These are phyloP conservation scores for Leccinum longicurvipes DNA, from an alignment of 768 basidiomycete species.

Conservation along the genomic window DNA sequence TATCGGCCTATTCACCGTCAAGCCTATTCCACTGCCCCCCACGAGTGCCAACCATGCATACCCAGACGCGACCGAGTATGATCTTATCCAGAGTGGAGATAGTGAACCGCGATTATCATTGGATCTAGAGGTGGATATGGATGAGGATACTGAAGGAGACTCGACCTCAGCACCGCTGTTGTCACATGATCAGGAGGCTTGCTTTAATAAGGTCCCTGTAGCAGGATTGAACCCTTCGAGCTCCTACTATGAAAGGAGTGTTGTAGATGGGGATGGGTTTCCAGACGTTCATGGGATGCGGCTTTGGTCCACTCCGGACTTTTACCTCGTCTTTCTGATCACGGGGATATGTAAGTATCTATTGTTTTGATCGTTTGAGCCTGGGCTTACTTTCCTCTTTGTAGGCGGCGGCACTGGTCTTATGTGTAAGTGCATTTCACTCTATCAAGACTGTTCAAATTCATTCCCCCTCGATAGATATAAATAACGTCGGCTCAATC, in stretches of 20 bases:
- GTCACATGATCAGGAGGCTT: slow-evolving; percentile 14
- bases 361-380: neutral
- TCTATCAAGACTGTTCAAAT: neutral
- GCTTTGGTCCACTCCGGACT: slow-evolving; percentile 53
- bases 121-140: slow-evolving; percentile 4
- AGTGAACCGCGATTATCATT: slow-evolving; percentile 13
- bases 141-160: slow-evolving; percentile 10
- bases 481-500: slow-evolving; percentile 85
- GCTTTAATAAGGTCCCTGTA: slow-evolving; percentile 23
- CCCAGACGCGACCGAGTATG: slow-evolving; percentile 12
- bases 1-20: slow-evolving; percentile 69
- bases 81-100: slow-evolving; percentile 17
- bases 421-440: slow-evolving; percentile 54
- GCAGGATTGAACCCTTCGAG: slow-evolving; percentile 25
- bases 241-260: neutral
- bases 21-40: slow-evolving; percentile 59
- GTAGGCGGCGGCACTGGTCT: slow-evolving; percentile 70
- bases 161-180: slow-evolving; percentile 22
- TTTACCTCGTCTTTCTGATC: slow-evolving; percentile 59
- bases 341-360: slow-evolving; percentile 51
- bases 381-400: slow-evolving; percentile 1
- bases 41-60: slow-evolving; percentile 16
- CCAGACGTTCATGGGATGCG: slow-evolving; percentile 54
- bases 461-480: slow-evolving; percentile 44
- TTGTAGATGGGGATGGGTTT: slow-evolving; percentile 23